Percentiles rank a stretch among this genome's conserved stretches.
Evolutionary conservation across 148 eudicot species (phyloP).

Genomic region (Vaccinium darrowii): DNA sequence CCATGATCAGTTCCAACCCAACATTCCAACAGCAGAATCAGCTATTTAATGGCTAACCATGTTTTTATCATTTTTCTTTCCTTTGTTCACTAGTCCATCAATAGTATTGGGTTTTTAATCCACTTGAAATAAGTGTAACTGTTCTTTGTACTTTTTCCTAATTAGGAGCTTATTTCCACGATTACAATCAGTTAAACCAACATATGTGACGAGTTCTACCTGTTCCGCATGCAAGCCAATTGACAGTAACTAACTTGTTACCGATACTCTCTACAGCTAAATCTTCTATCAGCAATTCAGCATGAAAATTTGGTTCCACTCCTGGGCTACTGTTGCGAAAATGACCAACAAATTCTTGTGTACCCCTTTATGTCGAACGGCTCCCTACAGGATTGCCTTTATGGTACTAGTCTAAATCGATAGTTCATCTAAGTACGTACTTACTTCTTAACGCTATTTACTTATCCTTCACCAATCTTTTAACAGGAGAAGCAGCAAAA

Average conservation of each 20-base stretch:
- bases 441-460: neutral
- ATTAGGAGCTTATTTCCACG: neutral
- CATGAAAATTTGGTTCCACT: slow-evolving; percentile 59
- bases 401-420: slow-evolving; percentile 35
- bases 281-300: slow-evolving; percentile 45
- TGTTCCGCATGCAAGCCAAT: neutral
- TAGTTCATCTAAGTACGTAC: neutral
- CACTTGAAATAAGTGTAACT: neutral
- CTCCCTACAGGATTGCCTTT: slow-evolving; percentile 57
- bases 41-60: neutral
- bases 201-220: neutral
- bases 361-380: slow-evolving; percentile 65
- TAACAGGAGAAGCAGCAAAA: slow-evolving; percentile 50
- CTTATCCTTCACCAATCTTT: neutral
- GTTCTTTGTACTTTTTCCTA: neutral
- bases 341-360: slow-evolving; percentile 61
- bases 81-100: neutral
- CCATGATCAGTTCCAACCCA: neutral
- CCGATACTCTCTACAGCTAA: slow-evolving; percentile 36
- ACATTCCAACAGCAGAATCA: neutral
- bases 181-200: neutral
- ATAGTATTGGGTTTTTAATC: neutral
- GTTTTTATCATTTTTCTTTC: neutral
- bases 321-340: slow-evolving; percentile 53
- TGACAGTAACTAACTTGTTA: neutral